Conservation (phyloP, 2,329 filamentous ascomycete species). For the Trichoderma simmonsii region DNA sequence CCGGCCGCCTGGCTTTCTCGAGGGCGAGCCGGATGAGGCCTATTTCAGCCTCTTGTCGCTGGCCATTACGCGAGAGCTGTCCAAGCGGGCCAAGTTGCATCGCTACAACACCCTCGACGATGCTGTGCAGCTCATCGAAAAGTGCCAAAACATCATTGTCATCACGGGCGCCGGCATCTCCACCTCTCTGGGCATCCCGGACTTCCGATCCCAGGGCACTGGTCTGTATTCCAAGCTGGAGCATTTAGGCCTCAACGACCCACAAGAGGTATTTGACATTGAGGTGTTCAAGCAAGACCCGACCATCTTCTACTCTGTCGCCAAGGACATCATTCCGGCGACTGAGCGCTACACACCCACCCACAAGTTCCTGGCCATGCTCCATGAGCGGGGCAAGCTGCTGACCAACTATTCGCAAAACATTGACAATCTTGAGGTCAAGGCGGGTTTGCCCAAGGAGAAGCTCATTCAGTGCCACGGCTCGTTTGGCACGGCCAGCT, state of each 20-base stretch:
- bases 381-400: conserved; percentile 84
- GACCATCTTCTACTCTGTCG: conserved; percentile 84
- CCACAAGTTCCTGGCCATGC: conserved; percentile 85
- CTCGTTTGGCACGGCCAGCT: conserved; percentile 89
- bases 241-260: conserved; percentile 74
- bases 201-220: conserved; percentile 91
- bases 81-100: conserved; percentile 73
- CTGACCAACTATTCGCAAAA: conserved; percentile 98
- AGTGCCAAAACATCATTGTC: conserved; percentile 81
- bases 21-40: conserved; percentile 63
- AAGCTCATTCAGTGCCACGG: conserved; percentile 96
- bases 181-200: conserved; percentile 92
- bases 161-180: conserved; percentile 96
- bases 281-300: conserved; percentile 82
- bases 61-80: conserved; percentile 75
- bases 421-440: conserved; percentile 91
- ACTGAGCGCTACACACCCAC: conserved; percentile 83
- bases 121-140: conserved; percentile 71
- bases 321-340: conserved; percentile 82
- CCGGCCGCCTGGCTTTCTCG: conserved; percentile 68
- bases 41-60: conserved; percentile 74
- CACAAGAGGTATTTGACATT: conserved; percentile 95
- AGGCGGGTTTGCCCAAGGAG: conserved; percentile 74
- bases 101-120: conserved; percentile 86
- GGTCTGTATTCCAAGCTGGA: conserved; percentile 85